Evolutionary conservation across 495 filamentous ascomycete genomes (phyloP).

Genomic region (Ramalina peruviana): DNA sequence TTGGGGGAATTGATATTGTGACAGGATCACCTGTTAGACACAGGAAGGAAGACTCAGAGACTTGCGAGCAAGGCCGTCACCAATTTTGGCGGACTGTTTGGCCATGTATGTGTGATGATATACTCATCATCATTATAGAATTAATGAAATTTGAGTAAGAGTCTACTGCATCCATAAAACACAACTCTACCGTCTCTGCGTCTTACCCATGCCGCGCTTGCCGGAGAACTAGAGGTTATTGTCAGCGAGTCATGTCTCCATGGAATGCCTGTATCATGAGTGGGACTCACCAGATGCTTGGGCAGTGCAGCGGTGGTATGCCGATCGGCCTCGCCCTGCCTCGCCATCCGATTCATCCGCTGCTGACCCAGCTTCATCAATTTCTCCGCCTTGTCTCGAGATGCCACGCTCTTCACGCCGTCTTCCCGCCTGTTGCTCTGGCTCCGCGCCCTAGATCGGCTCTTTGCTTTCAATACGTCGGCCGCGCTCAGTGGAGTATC

Average conservation of each 20-base stretch:
- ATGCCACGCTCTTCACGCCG: constrained; percentile 46
- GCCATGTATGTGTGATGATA: too few relatives aligned
- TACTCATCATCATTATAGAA: too few relatives aligned
- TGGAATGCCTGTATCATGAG: background rate
- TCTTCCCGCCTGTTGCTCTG: constrained; percentile 71
- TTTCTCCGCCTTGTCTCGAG: constrained; percentile 67
- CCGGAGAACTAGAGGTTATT: constrained; percentile 33
- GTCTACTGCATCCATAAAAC: too few relatives aligned
- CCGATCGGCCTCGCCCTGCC: constrained; percentile 90
- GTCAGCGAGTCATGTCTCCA: constrained; percentile 9
- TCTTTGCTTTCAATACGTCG: constrained; percentile 48
- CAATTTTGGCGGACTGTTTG: too few relatives aligned
- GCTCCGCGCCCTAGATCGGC: constrained; percentile 66
- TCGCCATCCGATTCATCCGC: constrained; percentile 96
- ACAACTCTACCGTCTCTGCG: constrained; percentile 32
- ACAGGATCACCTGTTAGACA: too few relatives aligned
- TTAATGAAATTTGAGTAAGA: too few relatives aligned
- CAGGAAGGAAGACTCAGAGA: too few relatives aligned
- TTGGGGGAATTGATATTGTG: too few relatives aligned
- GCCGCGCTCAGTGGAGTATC: constrained; percentile 41
- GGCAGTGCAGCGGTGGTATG: constrained; percentile 68
- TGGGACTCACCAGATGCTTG: constrained; percentile 73
- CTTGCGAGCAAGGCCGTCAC: too few relatives aligned
- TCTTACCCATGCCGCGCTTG: constrained; percentile 47
- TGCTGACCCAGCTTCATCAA: constrained; percentile 80